Conservation (phyloP, 1,284 basidiomycete genomes). For the Cryptococcus sp. region DNA sequence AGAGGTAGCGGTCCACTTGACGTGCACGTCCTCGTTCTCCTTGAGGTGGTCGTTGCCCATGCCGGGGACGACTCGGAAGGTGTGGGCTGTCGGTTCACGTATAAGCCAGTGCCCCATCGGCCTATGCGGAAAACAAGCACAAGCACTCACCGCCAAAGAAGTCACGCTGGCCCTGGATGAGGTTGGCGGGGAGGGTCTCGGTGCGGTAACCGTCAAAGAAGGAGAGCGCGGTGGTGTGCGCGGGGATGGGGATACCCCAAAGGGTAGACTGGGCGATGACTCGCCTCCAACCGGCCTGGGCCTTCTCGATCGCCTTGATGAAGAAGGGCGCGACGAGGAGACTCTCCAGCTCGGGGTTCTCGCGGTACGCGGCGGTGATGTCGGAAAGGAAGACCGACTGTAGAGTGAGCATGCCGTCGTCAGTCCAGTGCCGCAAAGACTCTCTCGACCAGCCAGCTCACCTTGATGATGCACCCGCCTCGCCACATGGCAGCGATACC, state of each 20-base stretch:
- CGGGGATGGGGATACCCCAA: slow-evolving; percentile 96
- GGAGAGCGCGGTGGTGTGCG: slow-evolving; percentile 92
- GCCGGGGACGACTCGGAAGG: slow-evolving; percentile 85
- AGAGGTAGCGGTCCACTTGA: slow-evolving; percentile 55
- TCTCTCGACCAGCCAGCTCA: slow-evolving; percentile 1
- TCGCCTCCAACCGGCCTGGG: slow-evolving; percentile 97
- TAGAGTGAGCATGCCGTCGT: not conserved
- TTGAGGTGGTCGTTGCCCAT: slow-evolving; percentile 80
- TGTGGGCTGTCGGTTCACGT: slow-evolving; percentile 88
- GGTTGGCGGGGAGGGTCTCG: slow-evolving; percentile 87
- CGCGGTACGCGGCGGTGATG: slow-evolving; percentile 88
- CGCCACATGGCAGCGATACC: slow-evolving; percentile 99
- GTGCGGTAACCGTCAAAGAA: slow-evolving; percentile 96
- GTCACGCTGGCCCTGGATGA: slow-evolving; percentile 82
- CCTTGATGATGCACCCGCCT: slow-evolving; percentile 98
- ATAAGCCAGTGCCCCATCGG: no score
- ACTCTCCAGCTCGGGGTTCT: slow-evolving; percentile 83
- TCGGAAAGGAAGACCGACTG: slow-evolving; percentile 82
- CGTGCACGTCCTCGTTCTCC: slow-evolving; percentile 75
- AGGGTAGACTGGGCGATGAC: slow-evolving; percentile 93
- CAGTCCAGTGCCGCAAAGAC: not conserved
- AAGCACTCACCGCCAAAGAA: slow-evolving; percentile 49
- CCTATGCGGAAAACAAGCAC: no score
- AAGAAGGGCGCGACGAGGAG: slow-evolving; percentile 98
- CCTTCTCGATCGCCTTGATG: slow-evolving; percentile 89